Conservation (phyloP, 306 rosid species). For the Nissolia schottii region DNA sequence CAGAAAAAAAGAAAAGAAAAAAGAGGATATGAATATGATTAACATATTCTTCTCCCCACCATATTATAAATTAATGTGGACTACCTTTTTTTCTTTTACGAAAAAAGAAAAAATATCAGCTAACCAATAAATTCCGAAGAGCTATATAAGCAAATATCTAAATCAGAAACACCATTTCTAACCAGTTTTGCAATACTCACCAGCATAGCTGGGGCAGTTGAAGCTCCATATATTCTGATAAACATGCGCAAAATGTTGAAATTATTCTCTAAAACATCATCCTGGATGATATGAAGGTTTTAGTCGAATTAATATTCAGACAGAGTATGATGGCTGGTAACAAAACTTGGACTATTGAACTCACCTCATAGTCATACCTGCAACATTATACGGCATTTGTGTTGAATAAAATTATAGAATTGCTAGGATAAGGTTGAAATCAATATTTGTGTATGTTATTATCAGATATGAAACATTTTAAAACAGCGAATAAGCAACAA, state of each 20-base stretch:
- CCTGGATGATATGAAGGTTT: conserved; percentile 53
- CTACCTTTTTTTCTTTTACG: neutral
- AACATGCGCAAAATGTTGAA: conserved; percentile 90
- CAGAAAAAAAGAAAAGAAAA: neutral
- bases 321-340: neutral
- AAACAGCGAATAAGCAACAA: neutral
- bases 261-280: conserved; percentile 81
- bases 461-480: conserved; percentile 2
- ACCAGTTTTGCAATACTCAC: conserved; percentile 42
- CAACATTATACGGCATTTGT: conserved; percentile 32
- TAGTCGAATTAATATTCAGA: conserved; percentile 12
- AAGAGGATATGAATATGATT: neutral
- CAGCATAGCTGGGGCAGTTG: conserved; percentile 69
- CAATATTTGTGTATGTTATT: conserved; percentile 3
- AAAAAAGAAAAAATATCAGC: neutral
- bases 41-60: neutral
- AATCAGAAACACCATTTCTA: neutral
- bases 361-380: conserved; percentile 97
- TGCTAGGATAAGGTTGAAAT: conserved; percentile 26
- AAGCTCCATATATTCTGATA: conserved; percentile 67
- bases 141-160: neutral
- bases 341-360: conserved; percentile 16
- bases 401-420: conserved; percentile 35
- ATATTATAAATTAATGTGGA: neutral
- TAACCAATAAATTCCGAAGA: neutral